phyloP scores from a whole-genome alignment of 768 basidiomycete species.

The Pleurotus cornucopiae region DNA sequence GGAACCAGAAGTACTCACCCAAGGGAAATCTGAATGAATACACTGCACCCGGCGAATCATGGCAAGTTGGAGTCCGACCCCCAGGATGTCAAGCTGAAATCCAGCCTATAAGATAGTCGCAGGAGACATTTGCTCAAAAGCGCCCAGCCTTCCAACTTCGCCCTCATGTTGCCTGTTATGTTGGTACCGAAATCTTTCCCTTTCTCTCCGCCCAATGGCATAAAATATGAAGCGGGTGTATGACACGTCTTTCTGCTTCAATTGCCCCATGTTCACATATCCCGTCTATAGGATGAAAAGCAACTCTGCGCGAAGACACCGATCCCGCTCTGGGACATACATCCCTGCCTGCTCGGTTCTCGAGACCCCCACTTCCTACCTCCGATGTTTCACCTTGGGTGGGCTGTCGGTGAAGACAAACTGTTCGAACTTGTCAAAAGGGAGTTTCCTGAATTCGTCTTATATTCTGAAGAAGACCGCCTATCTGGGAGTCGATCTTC shows the following conservation, averaged over 20 bases:
- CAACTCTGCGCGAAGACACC: not conserved
- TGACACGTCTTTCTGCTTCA: not conserved
- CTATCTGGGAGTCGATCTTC: not conserved
- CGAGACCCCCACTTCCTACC: not conserved
- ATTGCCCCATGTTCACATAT: not conserved
- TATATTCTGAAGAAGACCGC: not conserved
- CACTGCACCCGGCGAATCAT: too few relatives aligned
- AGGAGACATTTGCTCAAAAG: too few relatives aligned
- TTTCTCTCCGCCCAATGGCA: not conserved
- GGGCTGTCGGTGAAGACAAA: not conserved
- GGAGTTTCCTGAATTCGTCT: not conserved
- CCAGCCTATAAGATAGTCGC: too few relatives aligned
- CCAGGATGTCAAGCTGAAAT: too few relatives aligned
- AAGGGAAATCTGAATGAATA: too few relatives aligned
- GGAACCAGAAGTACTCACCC: too few relatives aligned
- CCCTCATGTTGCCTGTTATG: too few relatives aligned
- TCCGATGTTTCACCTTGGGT: not conserved
- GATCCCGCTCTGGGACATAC: not conserved
- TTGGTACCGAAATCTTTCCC: not conserved
- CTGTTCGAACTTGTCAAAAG: not conserved
- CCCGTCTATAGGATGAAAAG: not conserved
- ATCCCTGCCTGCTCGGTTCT: not conserved
- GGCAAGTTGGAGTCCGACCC: too few relatives aligned
- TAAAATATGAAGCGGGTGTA: not conserved
- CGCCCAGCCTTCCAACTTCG: too few relatives aligned